These are phyloP conservation scores for Lyophyllum shimeji DNA, from an alignment of 768 basidiomycete species.

Conservation along the genomic window DNA sequence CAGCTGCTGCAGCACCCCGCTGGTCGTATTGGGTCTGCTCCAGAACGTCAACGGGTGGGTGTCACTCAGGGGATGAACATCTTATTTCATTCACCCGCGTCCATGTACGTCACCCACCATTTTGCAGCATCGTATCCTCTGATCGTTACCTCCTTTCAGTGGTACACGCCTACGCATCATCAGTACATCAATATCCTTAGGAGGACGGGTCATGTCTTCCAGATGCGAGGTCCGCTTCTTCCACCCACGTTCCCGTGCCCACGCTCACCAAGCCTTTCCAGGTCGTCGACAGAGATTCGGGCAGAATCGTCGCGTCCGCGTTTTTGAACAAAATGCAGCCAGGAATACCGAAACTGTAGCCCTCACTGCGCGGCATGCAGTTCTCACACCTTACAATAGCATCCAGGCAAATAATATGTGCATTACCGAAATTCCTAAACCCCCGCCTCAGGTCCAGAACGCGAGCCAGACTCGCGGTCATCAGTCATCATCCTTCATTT, in stretches of 20 bases:
- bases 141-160: conserved; percentile 29
- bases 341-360: conserved; percentile 42
- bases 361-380: neutral
- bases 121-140: conserved; percentile 6
- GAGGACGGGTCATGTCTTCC: conserved; percentile 69
- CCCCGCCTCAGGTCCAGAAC: neutral
- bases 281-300: conserved; percentile 60
- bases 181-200: conserved; percentile 65
- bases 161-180: conserved; percentile 59
- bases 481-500: neutral
- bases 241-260: conserved; percentile 3
- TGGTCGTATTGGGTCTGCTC: conserved; percentile 64
- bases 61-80: conserved; percentile 74
- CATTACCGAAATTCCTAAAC: conserved; percentile 15
- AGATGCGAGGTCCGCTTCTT: conserved; percentile 59
- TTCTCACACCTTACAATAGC: conserved; percentile 1
- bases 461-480: neutral
- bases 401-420: conserved; percentile 11
- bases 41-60: conserved; percentile 64
- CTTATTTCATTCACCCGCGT: conserved; percentile 67
- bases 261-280: conserved; percentile 21
- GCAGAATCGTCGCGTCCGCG: conserved; percentile 62
- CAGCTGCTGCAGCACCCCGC: conserved; percentile 67
- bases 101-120: conserved; percentile 42
- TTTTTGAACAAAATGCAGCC: conserved; percentile 78